phyloP scores from a whole-genome alignment of 1,284 basidiomycete genomes.

The Chondrostereum purpureum region DNA sequence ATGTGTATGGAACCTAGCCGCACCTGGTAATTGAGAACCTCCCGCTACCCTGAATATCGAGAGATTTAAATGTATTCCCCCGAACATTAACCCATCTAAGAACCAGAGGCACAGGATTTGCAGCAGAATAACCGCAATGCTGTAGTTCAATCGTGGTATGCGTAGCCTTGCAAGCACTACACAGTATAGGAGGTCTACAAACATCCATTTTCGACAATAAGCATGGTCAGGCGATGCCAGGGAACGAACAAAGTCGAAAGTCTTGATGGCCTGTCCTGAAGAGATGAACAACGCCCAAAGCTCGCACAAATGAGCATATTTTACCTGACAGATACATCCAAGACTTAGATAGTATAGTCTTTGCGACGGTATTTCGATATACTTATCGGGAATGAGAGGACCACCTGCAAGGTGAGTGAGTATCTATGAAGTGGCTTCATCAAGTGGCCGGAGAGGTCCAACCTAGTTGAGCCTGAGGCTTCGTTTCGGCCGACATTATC shows the following conservation, averaged over 20 bases:
- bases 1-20: too few relatives aligned
- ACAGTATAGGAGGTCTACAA: conserved; percentile 61
- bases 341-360: conserved; percentile 51
- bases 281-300: conserved; percentile 3
- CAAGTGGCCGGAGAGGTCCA: too few relatives aligned
- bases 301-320: conserved; percentile 9
- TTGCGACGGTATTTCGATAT: conserved; percentile 52
- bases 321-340: conserved; percentile 47
- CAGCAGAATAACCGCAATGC: conserved; percentile 50
- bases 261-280: conserved; percentile 62
- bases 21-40: conserved; percentile 14
- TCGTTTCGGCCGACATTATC: too few relatives aligned
- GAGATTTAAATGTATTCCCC: conserved; percentile 48
- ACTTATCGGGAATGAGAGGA: conserved; percentile 46
- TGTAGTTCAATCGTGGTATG: conserved; percentile 74
- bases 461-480: too few relatives aligned
- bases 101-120: conserved; percentile 55
- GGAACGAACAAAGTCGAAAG: conserved; percentile 52
- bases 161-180: conserved; percentile 56
- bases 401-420: too few relatives aligned
- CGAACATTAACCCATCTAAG: conserved; percentile 67
- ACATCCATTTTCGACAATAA: conserved; percentile 62
- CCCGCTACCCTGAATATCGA: conserved; percentile 21
- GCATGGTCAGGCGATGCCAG: conserved; percentile 36
- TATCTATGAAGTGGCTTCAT: too few relatives aligned